Evolutionary conservation across 2,329 filamentous ascomycete genomes (phyloP).

Genomic region (Grosmannia clavigera): DNA sequence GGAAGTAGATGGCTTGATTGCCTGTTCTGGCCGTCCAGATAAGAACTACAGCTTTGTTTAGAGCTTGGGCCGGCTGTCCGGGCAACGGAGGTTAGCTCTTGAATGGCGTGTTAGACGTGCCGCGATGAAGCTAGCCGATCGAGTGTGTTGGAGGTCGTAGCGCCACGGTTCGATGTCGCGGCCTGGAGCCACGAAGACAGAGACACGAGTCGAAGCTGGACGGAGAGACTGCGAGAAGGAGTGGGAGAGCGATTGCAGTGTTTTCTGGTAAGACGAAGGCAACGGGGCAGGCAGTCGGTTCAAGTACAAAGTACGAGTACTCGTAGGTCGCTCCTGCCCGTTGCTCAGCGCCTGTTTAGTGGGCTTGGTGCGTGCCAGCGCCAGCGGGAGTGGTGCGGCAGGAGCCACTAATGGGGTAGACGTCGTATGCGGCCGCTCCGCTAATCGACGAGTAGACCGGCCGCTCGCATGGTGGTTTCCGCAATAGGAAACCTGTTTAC

Average conservation of each 20-base stretch:
- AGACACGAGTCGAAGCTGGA: neutral
- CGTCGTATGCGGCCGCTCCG: neutral
- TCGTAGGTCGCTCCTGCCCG: neutral
- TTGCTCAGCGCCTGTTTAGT: neutral
- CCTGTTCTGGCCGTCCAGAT: slow-evolving; percentile 4
- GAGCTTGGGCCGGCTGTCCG: slow-evolving; percentile 14
- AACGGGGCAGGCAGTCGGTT: neutral
- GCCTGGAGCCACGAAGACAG: neutral
- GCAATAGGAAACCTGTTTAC: neutral
- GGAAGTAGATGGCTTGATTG: neutral
- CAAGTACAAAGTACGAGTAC: neutral
- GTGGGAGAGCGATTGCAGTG: neutral
- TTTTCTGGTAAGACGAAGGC: neutral
- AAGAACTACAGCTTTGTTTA: slow-evolving; percentile 4
- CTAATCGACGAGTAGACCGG: neutral
- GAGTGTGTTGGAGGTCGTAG: neutral
- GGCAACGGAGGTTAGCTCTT: slow-evolving; percentile 9
- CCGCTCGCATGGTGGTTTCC: neutral
- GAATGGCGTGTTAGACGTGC: neutral
- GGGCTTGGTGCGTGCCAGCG: neutral
- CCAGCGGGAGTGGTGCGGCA: neutral
- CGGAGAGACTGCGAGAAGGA: neutral
- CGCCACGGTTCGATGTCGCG: neutral
- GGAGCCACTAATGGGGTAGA: neutral
- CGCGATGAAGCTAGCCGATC: neutral